phyloP scores from a whole-genome alignment of 1,139 yeast genomes.

The Blastobotrys capitulatus region DNA sequence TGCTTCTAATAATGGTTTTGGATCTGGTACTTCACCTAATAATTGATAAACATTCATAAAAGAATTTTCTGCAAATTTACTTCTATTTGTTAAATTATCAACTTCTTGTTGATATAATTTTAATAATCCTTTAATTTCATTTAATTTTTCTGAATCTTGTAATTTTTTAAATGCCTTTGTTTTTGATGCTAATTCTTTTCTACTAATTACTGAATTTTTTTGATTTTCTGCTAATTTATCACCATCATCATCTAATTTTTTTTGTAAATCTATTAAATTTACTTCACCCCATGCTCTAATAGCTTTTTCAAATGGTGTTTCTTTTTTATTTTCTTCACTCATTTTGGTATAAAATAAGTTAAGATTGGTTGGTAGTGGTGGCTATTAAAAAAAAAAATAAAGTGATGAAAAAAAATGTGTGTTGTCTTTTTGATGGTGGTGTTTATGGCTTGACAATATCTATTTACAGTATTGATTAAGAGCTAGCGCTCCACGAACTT shows the following conservation, averaged over 20 bases:
- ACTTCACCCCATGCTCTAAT: slow-evolving; percentile 73
- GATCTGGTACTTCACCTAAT: slow-evolving; percentile 90
- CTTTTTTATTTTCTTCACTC: background rate
- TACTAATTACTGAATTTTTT: slow-evolving; percentile 54
- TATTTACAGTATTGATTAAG: too few relatives aligned
- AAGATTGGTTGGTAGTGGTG: too few relatives aligned
- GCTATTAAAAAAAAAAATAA: too few relatives aligned
- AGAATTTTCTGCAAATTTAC: slow-evolving; percentile 65
- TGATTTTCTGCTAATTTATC: slow-evolving; percentile 67
- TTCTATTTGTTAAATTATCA: slow-evolving; percentile 72
- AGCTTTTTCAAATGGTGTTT: slow-evolving; percentile 50
- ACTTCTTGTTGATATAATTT: slow-evolving; percentile 86
- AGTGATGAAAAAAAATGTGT: too few relatives aligned
- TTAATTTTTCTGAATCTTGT: slow-evolving; percentile 58
- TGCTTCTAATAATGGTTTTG: slow-evolving; percentile 70
- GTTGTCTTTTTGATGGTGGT: too few relatives aligned
- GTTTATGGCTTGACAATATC: too few relatives aligned
- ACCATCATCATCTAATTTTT: slow-evolving; percentile 69
- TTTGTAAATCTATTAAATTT: slow-evolving; percentile 63
- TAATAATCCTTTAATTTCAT: slow-evolving; percentile 58
- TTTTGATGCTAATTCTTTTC: slow-evolving; percentile 71
- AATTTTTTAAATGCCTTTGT: slow-evolving; percentile 80
- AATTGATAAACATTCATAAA: slow-evolving; percentile 71
- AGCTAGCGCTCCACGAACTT: too few relatives aligned
- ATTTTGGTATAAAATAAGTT: background rate